Base-by-base conservation (phyloP, 2,329 filamentous ascomycete species). In the Laburnicola sp. region DNA sequence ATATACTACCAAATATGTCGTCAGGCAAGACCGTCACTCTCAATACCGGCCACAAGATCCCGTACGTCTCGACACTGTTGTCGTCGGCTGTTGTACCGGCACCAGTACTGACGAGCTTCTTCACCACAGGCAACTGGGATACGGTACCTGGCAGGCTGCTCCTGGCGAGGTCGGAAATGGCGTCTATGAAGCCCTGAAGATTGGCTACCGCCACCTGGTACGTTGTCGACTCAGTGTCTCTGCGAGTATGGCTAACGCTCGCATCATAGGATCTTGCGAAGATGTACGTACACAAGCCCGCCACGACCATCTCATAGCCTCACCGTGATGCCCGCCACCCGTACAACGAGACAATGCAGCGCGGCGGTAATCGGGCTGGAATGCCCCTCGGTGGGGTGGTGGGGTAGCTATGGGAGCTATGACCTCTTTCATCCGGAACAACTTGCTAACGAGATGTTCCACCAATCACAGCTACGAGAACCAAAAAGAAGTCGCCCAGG, bases 41-140 rank as follows among this genome's bases (percentile, higher is more conserved):
- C 36, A 69, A 59, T 57, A 63, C 62, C 26, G 66, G 66, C 47
- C 25, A 60, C 57, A 66, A 66, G 54, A 69, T 94, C 59, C 87
- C 66, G 64, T 67, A 58, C 8, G 63, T 53, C 61, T 86, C 86
- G 50, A 3, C 28, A 34, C 3, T 9, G 1, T 31, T 40, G 2
- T 22, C 6, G 3, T 25, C 6, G 31, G 2, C 28, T n/a, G n/a
- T n/a, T 32, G 3, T 8, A 11, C 6, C 3, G 4, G 7, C 7
- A 27, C 25, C 27, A 30, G 16, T 11, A 16, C 56, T 65, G 32
- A 59, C 32, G 27, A 41, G 23, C 25, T 32, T 8, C 77, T 89
- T 38, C 86, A 86, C 44, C 89, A 70, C 65, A 68, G 64, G 39
- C 64, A 67, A 54, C 53, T 70, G 75, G 68, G 66, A 45, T 69